Percentiles rank a stretch among this genome's conserved stretches.
These are phyloP conservation scores for Echites panduratus DNA, from an alignment of 257 asterid genomes.

Conservation along the genomic window DNA sequence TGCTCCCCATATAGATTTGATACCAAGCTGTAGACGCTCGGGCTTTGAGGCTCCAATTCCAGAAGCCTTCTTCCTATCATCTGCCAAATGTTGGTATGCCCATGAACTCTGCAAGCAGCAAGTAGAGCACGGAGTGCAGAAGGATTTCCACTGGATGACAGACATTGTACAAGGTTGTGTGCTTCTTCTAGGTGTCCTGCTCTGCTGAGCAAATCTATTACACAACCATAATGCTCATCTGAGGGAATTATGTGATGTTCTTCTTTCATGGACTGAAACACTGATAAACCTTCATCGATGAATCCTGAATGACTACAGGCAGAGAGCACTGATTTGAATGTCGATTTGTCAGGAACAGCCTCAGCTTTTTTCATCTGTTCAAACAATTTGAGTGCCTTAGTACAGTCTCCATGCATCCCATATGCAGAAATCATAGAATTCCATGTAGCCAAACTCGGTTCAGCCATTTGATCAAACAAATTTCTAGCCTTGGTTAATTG, in stretches of 20 bases:
- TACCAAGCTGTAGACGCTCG: constrained; percentile 39
- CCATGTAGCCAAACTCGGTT: constrained; percentile 37
- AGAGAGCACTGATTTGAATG: constrained; percentile 48
- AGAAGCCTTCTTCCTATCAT: constrained; percentile 36
- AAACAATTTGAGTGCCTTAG: constrained; percentile 35
- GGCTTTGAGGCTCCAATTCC: constrained; percentile 35
- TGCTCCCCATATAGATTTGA: constrained; percentile 50
- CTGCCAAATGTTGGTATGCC: constrained; percentile 36
- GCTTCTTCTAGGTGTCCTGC: constrained; percentile 59
- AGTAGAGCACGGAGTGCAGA: constrained; percentile 45
- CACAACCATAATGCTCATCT: constrained; percentile 56
- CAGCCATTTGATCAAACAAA: constrained; percentile 36
- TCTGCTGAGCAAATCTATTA: constrained; percentile 55
- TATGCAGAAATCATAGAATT: constrained; percentile 60
- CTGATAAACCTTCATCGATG: constrained; percentile 34
- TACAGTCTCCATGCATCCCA: constrained; percentile 47
- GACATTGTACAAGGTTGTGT: constrained; percentile 20
- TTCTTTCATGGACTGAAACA: constrained; percentile 40
- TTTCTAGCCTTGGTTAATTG: constrained; percentile 25
- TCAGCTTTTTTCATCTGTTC: constrained; percentile 29
- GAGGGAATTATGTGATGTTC: constrained; percentile 37
- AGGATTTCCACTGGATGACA: constrained; percentile 24
- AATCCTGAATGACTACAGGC: constrained; percentile 61
- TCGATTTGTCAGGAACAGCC: constrained; percentile 35
- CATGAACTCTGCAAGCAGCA: constrained; percentile 51